These are phyloP conservation scores for Lipomyces spencermartinsiae DNA, from an alignment of 805 yeast genomes.

Conservation along the genomic window DNA sequence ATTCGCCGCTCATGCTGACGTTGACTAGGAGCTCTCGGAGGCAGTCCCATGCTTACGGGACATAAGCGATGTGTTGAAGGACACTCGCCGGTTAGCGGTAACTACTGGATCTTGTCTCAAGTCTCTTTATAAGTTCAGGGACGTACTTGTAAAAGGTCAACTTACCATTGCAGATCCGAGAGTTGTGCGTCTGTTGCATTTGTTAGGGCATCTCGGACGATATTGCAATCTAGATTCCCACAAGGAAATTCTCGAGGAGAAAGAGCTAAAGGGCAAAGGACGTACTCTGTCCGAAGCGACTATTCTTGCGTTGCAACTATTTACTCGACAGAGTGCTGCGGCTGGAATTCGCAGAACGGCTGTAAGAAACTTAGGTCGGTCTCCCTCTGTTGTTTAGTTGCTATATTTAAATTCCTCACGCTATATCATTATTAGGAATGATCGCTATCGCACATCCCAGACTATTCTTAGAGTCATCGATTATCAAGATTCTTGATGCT, in stretches of 20 bases:
- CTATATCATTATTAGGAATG: conserved; percentile 45
- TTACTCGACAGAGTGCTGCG: conserved; percentile 52
- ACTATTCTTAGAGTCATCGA: conserved; percentile 64
- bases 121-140: conserved; percentile 56
- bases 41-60: conserved; percentile 76
- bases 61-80: conserved; percentile 56
- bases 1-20: neutral
- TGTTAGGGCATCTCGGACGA: conserved; percentile 75
- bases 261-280: conserved; percentile 48
- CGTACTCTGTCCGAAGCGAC: conserved; percentile 60
- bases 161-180: conserved; percentile 49
- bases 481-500: conserved; percentile 60
- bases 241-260: conserved; percentile 49
- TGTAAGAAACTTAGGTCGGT: conserved; percentile 54
- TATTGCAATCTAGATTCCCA: conserved; percentile 65
- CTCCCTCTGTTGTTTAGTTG: neutral
- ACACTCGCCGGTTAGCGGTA: conserved; percentile 57
- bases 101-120: conserved; percentile 69
- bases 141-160: conserved; percentile 36
- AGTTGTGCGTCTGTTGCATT: conserved; percentile 61
- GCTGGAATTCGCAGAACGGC: conserved; percentile 57
- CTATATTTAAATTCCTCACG: neutral
- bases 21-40: conserved; percentile 61
- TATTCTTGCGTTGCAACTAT: conserved; percentile 62
- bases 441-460: conserved; percentile 70